Evolutionary conservation across 768 basidiomycete genomes (phyloP), one percentile per base, ranked within the genome.

Genomic region (Boletus rubroflammeus): DNA sequence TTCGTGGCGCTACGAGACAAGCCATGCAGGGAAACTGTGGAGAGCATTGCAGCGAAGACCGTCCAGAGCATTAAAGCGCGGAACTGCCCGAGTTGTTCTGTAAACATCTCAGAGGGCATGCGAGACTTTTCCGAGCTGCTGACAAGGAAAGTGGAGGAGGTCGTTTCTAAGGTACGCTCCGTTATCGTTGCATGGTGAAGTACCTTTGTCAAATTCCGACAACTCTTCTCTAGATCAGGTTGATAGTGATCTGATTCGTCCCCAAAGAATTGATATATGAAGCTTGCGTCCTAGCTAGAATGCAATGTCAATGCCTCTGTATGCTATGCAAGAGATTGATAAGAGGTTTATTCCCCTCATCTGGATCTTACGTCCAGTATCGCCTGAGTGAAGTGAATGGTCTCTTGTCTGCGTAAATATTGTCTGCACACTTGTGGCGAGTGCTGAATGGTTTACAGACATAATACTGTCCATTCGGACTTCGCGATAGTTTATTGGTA

Each of bases 1-100:
- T 60, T 58, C 15, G 5, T 14, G 26, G 53, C n/a, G 0, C 34
- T 71, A 35, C 53, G 35, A 28, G 64, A 70, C 21, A 62, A 39
- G 23, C 60, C 64, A n/a, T 68, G 63, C 14, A 49, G 10, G 4
- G 52, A 39, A 13, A 58, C 51, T 7, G 53, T 62, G 21, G 34
- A 49, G 39, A 1, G 17, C 11, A 10, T 35, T 7, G 41, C 28
- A 10, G 38, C 46, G 5, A 43, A 43, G 11, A 48, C 57, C 0
- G 32, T 43, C 3, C 48, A 57, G 13, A 38, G 0, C 2, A 44
- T 61, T 2, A 55, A 15, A 47, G 23, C 2, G 1, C 0, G 5
- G 10, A 28, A 35, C 19, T 64, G 62, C 2, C 1, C 11, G 3
- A 0, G 5, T 19, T 67, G 57, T 31, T 55, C 51, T 14, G 0